Conservation (phyloP, 1,284 basidiomycete genomes). For the Quambalaria eucalypti region DNA sequence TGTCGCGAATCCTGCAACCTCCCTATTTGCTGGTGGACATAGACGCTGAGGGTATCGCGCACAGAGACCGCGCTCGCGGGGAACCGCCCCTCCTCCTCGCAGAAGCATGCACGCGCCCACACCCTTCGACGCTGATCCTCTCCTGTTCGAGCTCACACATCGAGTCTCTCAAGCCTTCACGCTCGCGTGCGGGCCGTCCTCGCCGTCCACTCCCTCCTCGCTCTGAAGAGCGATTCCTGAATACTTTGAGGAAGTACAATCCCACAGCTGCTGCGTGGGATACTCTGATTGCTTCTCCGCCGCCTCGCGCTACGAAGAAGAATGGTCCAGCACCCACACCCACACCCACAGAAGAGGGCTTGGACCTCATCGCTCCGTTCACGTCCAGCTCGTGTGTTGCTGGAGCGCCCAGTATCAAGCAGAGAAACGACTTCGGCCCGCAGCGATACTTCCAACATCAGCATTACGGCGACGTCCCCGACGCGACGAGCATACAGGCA, state of each 20-base stretch:
- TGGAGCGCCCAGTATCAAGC: not conserved
- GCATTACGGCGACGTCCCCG: no score
- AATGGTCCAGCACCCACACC: not conserved
- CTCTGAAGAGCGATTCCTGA: not conserved
- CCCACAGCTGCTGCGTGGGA: not conserved
- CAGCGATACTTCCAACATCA: no score
- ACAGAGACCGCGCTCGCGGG: not conserved
- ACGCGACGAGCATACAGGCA: no score
- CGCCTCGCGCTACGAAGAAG: not conserved
- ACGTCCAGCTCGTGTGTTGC: not conserved
- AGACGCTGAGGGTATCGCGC: not conserved
- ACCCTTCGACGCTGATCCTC: not conserved
- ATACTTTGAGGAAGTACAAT: not conserved
- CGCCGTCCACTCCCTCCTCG: no score
- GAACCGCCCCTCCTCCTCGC: not conserved
- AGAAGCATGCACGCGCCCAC: not conserved
- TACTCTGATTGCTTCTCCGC: not conserved
- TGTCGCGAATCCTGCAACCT: no score
- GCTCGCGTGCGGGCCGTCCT: no score
- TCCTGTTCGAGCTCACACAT: not conserved
- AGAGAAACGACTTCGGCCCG: not conserved
- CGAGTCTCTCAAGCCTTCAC: no score
- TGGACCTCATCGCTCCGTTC: not conserved
- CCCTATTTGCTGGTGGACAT: no score
- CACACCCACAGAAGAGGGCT: not conserved